Conservation (phyloP, 768 basidiomycete species). For the Phaeotremella skinneri region DNA sequence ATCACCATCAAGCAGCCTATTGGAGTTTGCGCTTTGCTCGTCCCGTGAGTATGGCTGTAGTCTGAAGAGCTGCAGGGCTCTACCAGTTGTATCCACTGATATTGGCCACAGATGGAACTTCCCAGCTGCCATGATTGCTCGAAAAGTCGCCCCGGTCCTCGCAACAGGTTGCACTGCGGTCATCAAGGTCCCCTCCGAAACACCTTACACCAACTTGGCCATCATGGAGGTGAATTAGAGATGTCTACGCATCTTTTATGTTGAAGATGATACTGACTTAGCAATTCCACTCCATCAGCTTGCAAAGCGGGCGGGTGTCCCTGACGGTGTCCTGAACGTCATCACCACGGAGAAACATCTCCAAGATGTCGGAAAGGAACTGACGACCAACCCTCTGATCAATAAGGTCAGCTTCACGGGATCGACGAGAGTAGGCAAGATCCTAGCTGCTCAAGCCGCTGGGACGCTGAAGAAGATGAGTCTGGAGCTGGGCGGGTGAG, state of each 20-base stretch:
- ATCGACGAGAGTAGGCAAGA: conserved; percentile 53
- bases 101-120: conserved; percentile 62
- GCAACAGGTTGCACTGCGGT: conserved; percentile 96
- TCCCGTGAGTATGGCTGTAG: conserved; percentile 28
- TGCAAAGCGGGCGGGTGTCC: conserved; percentile 81
- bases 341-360: conserved; percentile 85
- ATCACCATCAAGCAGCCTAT: conserved; percentile 87
- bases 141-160: conserved; percentile 57
- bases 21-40: conserved; percentile 53
- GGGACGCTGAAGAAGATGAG: conserved; percentile 52
- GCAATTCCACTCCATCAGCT: conserved; percentile 66
- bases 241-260: not conserved
- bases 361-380: conserved; percentile 81
- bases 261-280: conserved; percentile 2
- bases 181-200: conserved; percentile 91
- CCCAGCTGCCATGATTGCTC: conserved; percentile 75
- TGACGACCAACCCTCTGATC: conserved; percentile 82
- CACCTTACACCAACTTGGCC: conserved; percentile 88
- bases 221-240: conserved; percentile 68
- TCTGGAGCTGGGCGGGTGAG: conserved; percentile 45
- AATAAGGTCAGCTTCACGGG: conserved; percentile 89
- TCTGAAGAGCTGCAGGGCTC: not conserved
- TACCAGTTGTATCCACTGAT: conserved; percentile 4
- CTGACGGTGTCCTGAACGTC: conserved; percentile 91
- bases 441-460: conserved; percentile 50